A percentile compares a stretch with the other conserved stretches of the same genome.
phyloP scores from a whole-genome alignment of 2,329 filamentous ascomycete genomes.

The Zarea fungicola region DNA sequence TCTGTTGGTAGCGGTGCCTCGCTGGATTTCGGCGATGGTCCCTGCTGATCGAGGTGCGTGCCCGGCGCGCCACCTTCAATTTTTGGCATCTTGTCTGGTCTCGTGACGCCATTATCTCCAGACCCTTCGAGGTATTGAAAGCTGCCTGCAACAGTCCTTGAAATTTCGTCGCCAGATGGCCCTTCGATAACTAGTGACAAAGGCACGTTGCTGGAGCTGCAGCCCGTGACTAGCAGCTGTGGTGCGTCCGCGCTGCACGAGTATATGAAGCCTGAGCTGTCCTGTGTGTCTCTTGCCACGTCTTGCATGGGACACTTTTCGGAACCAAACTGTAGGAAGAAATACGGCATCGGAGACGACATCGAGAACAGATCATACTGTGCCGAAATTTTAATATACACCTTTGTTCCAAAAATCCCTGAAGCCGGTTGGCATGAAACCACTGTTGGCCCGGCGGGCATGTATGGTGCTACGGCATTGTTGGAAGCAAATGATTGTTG shows the following conservation, averaged over 20 bases:
- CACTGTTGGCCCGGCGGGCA: conserved; percentile 56
- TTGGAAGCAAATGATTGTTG: conserved; percentile 55
- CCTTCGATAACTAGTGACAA: conserved; percentile 50
- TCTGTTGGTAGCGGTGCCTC: conserved; percentile 34
- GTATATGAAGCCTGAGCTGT: conserved; percentile 61
- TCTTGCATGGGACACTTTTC: conserved; percentile 58
- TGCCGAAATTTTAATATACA: conserved; percentile 69
- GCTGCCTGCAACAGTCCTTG: conserved; percentile 40
- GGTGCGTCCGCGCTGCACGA: conserved; percentile 69
- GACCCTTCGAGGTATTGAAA: conserved; percentile 49
- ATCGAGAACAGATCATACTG: conserved; percentile 64
- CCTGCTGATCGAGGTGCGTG: conserved; percentile 33
- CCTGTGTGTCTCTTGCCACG: conserved; percentile 56
- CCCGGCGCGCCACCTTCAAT: conserved; percentile 33
- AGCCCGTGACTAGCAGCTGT: conserved; percentile 47
- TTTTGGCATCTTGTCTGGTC: conserved; percentile 31
- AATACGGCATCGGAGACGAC: conserved; percentile 48
- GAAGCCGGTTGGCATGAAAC: conserved; percentile 64
- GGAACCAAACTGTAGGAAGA: conserved; percentile 73
- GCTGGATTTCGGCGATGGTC: conserved; percentile 37
- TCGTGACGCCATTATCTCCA: conserved; percentile 39
- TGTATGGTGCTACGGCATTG: conserved; percentile 60
- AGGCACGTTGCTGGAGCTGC: conserved; percentile 45
- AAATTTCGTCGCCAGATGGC: conserved; percentile 47
- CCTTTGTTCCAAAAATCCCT: conserved; percentile 63